Evolutionary conservation across 768 basidiomycete genomes (phyloP).

Genomic region (Lactarius evosmus): DNA sequence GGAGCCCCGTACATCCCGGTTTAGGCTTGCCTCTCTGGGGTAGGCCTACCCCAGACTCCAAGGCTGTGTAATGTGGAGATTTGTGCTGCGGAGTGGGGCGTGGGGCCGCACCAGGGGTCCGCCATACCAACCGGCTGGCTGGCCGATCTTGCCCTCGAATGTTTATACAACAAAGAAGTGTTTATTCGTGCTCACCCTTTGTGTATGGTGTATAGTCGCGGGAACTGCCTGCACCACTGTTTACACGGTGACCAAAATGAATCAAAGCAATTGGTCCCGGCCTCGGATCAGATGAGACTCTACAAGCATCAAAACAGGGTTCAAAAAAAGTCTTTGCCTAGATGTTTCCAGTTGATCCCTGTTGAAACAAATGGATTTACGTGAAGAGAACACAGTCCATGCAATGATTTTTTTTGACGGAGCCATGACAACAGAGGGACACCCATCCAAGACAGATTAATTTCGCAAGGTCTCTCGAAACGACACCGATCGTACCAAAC

Average conservation of each 20-base stretch:
- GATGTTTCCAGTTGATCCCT: background rate
- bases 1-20: background rate
- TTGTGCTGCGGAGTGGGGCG: background rate
- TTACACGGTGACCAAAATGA: background rate
- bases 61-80: background rate
- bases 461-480: background rate
- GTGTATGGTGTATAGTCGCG: too few species aligned
- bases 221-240: background rate
- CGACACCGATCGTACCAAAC: background rate
- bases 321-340: background rate
- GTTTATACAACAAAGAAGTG: background rate
- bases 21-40: background rate
- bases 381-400: background rate
- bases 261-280: background rate
- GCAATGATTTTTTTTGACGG: background rate
- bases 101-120: background rate
- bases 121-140: too few species aligned
- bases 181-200: background rate
- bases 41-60: background rate
- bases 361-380: background rate
- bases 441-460: background rate
- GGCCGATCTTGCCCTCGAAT: background rate
- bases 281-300: background rate
- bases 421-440: background rate
- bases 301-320: background rate